phyloP scores from a whole-genome alignment of 1,139 yeast genomes.

The Suhomyces kunorum region DNA sequence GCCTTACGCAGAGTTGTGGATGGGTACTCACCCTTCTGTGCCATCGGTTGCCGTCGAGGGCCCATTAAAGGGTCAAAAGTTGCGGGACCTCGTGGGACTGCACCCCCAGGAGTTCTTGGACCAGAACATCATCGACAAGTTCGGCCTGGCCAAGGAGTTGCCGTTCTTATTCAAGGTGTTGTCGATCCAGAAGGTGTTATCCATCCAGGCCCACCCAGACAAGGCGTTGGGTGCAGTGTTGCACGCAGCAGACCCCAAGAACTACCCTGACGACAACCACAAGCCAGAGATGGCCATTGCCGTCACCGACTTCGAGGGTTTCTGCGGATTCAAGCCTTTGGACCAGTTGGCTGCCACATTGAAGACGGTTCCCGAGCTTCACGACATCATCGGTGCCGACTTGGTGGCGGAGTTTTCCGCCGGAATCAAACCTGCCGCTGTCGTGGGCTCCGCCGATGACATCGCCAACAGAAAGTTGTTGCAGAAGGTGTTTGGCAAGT shows the following conservation, averaged over 20 bases:
- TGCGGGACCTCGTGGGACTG: slow-evolving; percentile 64
- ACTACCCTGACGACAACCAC: slow-evolving; percentile 97
- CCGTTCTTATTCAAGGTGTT: slow-evolving; percentile 94
- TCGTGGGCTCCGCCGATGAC: slow-evolving; percentile 49
- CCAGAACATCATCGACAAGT: slow-evolving; percentile 57
- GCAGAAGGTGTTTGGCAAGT: slow-evolving; percentile 72
- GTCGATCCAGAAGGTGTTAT: slow-evolving; percentile 86
- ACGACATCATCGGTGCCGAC: slow-evolving; percentile 66
- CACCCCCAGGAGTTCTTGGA: slow-evolving; percentile 66
- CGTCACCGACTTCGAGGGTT: slow-evolving; percentile 91
- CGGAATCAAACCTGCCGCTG: slow-evolving; percentile 50
- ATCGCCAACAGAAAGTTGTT: slow-evolving; percentile 59
- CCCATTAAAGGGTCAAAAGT: slow-evolving; percentile 43
- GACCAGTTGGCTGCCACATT: slow-evolving; percentile 70
- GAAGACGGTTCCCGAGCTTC: slow-evolving; percentile 72
- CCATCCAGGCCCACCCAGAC: slow-evolving; percentile 98
- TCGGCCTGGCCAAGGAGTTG: slow-evolving; percentile 67
- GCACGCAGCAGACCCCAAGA: slow-evolving; percentile 81
- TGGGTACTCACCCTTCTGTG: slow-evolving; percentile 96
- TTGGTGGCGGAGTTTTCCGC: slow-evolving; percentile 52
- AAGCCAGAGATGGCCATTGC: slow-evolving; percentile 99
- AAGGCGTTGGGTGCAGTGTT: slow-evolving; percentile 75
- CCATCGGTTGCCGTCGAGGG: slow-evolving; percentile 67
- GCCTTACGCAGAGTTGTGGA: slow-evolving; percentile 95
- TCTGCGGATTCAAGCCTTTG: slow-evolving; percentile 96